These are phyloP conservation scores for Suhomyces taliae DNA, from an alignment of 1,139 yeast species.

Conservation along the genomic window DNA sequence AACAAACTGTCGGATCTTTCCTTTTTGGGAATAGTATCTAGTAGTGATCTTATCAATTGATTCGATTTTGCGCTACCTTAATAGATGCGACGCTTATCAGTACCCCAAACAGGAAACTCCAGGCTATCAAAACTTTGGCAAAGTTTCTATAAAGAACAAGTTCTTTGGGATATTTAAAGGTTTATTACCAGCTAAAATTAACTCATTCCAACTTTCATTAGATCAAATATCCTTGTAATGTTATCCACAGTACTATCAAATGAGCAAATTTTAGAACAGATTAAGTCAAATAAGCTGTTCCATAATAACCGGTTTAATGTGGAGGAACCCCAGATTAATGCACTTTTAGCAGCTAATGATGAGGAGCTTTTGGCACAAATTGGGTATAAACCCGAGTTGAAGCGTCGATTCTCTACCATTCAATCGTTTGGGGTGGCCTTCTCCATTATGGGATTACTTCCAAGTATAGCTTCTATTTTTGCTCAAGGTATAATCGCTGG, in stretches of 20 bases:
- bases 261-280: slow-evolving; percentile 26
- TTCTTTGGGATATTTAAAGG: no score
- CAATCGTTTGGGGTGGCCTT: slow-evolving; percentile 55
- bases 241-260: slow-evolving; percentile 19
- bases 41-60: no score
- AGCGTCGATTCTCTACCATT: slow-evolving; percentile 43
- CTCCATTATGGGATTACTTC: slow-evolving; percentile 52
- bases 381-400: slow-evolving; percentile 51
- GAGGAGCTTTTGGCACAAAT: slow-evolving; percentile 14
- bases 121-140: no score
- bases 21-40: no score
- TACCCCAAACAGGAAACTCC: no score
- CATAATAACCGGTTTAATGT: slow-evolving; percentile 30
- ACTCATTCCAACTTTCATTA: no score
- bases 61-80: no score
- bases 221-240: background rate
- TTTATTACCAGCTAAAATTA: no score
- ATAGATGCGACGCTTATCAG: no score
- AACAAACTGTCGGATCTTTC: no score
- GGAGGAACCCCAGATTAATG: slow-evolving; percentile 26
- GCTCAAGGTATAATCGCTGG: slow-evolving; percentile 39
- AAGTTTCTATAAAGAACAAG: no score
- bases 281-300: slow-evolving; percentile 22
- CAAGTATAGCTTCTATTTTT: slow-evolving; percentile 41
- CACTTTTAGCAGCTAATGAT: slow-evolving; percentile 15